Evolutionary conservation across 1,284 basidiomycete genomes (phyloP).

Genomic region (Ustilago sp.): DNA sequence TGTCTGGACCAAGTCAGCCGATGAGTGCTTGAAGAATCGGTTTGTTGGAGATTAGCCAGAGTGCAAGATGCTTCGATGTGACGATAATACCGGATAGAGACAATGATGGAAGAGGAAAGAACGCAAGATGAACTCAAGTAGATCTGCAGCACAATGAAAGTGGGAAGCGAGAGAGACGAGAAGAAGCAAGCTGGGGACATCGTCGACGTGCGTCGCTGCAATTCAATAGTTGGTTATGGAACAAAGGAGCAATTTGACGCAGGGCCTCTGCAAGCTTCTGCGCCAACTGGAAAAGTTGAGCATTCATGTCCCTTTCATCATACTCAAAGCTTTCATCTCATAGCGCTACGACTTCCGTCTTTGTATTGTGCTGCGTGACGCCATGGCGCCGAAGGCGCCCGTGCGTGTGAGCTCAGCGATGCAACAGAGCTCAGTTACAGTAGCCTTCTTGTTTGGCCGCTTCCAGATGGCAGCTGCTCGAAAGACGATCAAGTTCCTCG

Average conservation of each 20-base stretch:
- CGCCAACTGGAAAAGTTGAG: not conserved
- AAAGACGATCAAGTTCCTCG: not conserved
- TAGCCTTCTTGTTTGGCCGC: not conserved
- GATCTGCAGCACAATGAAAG: not conserved
- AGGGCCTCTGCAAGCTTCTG: not conserved
- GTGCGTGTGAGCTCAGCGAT: not conserved
- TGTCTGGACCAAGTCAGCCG: not conserved
- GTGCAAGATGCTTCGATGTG: not conserved
- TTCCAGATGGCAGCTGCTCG: not conserved
- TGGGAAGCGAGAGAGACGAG: not conserved
- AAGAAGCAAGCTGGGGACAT: not conserved
- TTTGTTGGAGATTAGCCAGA: too few species aligned
- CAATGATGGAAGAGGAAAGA: not conserved
- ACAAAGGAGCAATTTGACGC: not conserved
- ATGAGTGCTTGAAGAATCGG: not conserved
- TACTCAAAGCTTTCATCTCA: not conserved
- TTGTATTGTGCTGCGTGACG: not conserved
- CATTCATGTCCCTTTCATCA: not conserved
- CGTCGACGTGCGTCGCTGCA: slow-evolving; percentile 27
- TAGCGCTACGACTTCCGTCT: not conserved
- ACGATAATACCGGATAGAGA: not conserved
- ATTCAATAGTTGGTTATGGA: not conserved
- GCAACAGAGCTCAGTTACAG: not conserved
- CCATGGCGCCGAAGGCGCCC: not conserved
- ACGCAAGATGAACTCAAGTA: not conserved